Evolutionary conservation across 192 early-diverging fungal genomes (phyloP), one percentile per base, ranked within the genome.

Genomic region (Phycomyces blakesleeanus): DNA sequence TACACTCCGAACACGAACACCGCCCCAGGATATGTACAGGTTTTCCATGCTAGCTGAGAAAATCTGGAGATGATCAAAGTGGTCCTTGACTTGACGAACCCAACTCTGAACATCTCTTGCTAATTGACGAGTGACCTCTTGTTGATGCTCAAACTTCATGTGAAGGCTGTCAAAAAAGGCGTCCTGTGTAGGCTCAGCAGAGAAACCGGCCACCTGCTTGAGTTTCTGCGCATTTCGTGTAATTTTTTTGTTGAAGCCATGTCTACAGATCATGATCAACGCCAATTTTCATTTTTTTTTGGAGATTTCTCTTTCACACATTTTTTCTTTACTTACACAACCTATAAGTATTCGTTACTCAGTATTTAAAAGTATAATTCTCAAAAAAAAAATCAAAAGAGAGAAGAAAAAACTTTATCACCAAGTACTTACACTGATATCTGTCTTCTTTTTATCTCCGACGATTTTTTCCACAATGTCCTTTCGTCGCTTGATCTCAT

Each of bases 381-480:
- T 34, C 29, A 50, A 18, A 53, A 1, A 53, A 53, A 18, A 22
- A 15, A 41, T 38, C 37, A 8, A 20, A 57, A 38, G 21, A 37
- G 5, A 14, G 37, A 24, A 49, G 7, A n/a, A 26, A 20, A 24
- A 21, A 7, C 2, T 22, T n/a, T 5, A 29, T 14, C 7, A 51
- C 41, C 18, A 26, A 10, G 39, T 22, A 73, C 85, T 76, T 78
- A 90, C 83, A 83, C 88, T 80, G 3, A 85, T 77, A 66, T 93
- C 90, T 4, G 75, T 69, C 59, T 78, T 82, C 42, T 80, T 81
- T 55, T 89, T 89, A 18, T 81, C 82, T 21, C 87, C 86, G 1
- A 93, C 87, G 67, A 91, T 89, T 67, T 90, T 89, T 53, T 92
- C 89, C 5, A 92, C 87, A 56, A 91, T 87, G 71, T 91, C 92